Evolutionary conservation across 2,329 filamentous ascomycete genomes (phyloP).

Genomic region (Pyrenophora seminiperda): DNA sequence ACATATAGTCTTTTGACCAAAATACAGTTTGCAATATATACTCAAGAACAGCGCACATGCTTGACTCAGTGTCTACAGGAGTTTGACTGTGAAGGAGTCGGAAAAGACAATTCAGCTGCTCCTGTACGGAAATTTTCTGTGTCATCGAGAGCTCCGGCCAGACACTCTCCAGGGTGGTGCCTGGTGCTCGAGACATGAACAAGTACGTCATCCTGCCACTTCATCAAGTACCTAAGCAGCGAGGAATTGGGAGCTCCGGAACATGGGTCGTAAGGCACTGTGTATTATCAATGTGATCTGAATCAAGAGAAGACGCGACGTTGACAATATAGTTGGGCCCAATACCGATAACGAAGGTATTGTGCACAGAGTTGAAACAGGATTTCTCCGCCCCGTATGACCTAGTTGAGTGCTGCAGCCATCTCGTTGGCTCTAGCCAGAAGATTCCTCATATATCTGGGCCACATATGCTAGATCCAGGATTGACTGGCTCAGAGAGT

Average conservation of each 20-base stretch:
- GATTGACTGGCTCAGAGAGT: not conserved
- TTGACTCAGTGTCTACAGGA: not conserved
- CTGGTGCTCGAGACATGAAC: not conserved
- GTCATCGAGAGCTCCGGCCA: not conserved
- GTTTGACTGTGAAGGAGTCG: not conserved
- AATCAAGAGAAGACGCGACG: not conserved
- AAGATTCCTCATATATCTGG: not conserved
- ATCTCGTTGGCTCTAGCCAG: not conserved
- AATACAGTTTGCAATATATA: too few relatives aligned
- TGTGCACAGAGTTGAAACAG: not conserved
- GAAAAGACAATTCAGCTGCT: not conserved
- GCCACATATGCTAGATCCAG: not conserved
- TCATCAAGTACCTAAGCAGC: not conserved
- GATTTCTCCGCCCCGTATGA: not conserved
- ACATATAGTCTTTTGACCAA: too few relatives aligned
- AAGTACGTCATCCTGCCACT: not conserved
- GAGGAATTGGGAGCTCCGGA: not conserved
- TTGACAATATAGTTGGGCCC: not conserved
- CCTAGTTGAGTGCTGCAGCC: not conserved
- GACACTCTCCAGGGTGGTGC: not conserved
- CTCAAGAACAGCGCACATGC: too few relatives aligned
- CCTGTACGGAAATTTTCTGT: not conserved
- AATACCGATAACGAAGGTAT: not conserved
- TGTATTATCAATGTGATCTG: not conserved
- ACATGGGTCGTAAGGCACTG: not conserved